phyloP scores from a whole-genome alignment of 495 filamentous ascomycete genomes.

The Podospora pseudoanserina region DNA sequence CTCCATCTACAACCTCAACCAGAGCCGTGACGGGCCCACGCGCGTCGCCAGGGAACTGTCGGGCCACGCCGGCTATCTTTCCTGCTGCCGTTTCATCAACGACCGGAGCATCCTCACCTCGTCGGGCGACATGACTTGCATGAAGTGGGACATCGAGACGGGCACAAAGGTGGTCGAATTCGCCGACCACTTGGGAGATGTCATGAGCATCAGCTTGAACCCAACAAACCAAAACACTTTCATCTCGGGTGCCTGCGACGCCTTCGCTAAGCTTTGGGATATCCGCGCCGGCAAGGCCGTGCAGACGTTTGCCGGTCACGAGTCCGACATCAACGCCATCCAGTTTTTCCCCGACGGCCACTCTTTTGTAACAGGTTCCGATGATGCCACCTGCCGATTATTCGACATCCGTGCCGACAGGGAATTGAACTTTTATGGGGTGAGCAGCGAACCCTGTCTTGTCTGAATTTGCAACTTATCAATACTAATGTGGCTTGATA shows the following conservation, averaged over 20 bases:
- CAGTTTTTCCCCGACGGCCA: conserved; percentile 99
- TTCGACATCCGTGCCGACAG: conserved; percentile 97
- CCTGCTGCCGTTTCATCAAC: conserved; percentile 98
- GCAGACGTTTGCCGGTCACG: conserved; percentile 96
- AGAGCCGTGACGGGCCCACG: conserved; percentile 90
- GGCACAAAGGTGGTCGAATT: conserved; percentile 97
- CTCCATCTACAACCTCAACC: conserved; percentile 96
- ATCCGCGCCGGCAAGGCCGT: conserved; percentile 97
- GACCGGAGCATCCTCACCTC: conserved; percentile 97
- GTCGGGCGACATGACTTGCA: conserved; percentile 99
- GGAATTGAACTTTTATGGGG: conserved; percentile 93
- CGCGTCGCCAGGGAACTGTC: conserved; percentile 95
- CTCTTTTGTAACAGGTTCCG: conserved; percentile 96
- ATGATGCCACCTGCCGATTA: conserved; percentile 94
- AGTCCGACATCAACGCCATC: conserved; percentile 98
- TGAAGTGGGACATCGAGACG: conserved; percentile 99
- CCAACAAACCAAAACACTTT: conserved; percentile 98
- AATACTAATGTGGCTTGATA: conserved; percentile 32
- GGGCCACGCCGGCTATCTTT: conserved; percentile 94
- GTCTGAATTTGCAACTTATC: conserved; percentile 25
- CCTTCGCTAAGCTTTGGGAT: conserved; percentile 98
- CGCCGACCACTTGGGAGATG: conserved; percentile 95
- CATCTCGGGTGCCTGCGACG: conserved; percentile 96
- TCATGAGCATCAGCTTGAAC: conserved; percentile 99
- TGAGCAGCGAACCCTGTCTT: conserved; percentile 45